phyloP scores from a whole-genome alignment of 257 asterid genomes.

The Nicotiana otophora region DNA sequence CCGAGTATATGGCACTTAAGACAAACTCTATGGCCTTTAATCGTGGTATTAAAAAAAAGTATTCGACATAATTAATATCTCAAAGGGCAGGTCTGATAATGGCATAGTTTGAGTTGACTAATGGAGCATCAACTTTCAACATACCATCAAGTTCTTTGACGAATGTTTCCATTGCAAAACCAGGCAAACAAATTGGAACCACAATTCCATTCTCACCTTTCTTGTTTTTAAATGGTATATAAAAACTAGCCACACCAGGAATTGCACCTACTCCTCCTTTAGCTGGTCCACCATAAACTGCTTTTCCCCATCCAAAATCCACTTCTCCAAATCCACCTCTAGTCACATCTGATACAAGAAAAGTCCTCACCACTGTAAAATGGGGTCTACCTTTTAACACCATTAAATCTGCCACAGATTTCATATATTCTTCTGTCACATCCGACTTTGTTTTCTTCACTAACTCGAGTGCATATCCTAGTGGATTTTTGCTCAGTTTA shows the following conservation, averaged over 20 bases:
- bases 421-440: constrained; percentile 30
- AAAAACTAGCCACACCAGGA: constrained; percentile 47
- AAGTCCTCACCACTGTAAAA: constrained; percentile 29
- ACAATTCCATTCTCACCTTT: constrained; percentile 52
- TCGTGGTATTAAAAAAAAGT: neutral
- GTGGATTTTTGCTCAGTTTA: constrained; percentile 16
- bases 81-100: constrained; percentile 31
- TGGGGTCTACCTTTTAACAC: constrained; percentile 29
- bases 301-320: constrained; percentile 66
- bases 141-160: constrained; percentile 32
- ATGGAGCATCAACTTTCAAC: constrained; percentile 21
- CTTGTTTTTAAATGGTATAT: constrained; percentile 30
- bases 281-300: constrained; percentile 51
- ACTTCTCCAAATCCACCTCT: constrained; percentile 41
- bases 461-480: constrained; percentile 26
- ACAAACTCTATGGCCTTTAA: neutral
- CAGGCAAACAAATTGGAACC: constrained; percentile 48
- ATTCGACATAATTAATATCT: neutral
- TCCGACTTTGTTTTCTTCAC: constrained; percentile 21
- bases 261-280: constrained; percentile 49
- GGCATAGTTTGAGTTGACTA: neutral
- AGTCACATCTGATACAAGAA: constrained; percentile 43
- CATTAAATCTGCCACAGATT: constrained; percentile 31
- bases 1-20: neutral
- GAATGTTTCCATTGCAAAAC: constrained; percentile 49